These are phyloP conservation scores for Themeda triandra DNA, from an alignment of 176 grass and related monocot species.

Conservation along the genomic window DNA sequence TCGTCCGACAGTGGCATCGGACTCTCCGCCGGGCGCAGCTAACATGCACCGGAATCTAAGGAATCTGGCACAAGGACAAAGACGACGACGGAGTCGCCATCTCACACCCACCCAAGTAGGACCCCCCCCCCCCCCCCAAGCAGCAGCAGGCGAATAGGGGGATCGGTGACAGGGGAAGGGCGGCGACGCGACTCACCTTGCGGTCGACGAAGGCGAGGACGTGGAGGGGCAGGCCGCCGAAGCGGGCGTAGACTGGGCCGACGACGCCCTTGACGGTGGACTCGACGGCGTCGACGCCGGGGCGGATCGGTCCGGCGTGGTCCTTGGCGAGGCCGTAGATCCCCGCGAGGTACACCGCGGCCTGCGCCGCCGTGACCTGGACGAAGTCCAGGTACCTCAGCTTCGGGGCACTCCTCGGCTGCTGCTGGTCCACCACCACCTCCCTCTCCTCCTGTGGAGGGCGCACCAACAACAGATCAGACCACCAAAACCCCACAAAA, in stretches of 20 bases:
- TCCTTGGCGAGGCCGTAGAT: slow-evolving; percentile 77
- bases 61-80: slow-evolving; percentile 23
- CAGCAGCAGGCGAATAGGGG: not conserved
- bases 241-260: slow-evolving; percentile 47
- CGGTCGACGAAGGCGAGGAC: slow-evolving; percentile 75
- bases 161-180: not conserved
- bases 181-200: slow-evolving; percentile 41
- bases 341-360: slow-evolving; percentile 40
- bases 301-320: slow-evolving; percentile 68
- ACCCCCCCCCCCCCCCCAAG: not conserved
- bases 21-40: slow-evolving; percentile 20
- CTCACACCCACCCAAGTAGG: not conserved
- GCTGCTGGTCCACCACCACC: slow-evolving; percentile 12
- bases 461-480: not conserved
- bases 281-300: slow-evolving; percentile 65
- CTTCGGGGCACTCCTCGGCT: not conserved
- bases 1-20: not conserved
- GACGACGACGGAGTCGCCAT: not conserved
- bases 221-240: slow-evolving; percentile 52
- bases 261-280: slow-evolving; percentile 47
- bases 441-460: slow-evolving; percentile 25
- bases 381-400: slow-evolving; percentile 78
- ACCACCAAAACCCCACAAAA: not conserved
- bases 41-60: slow-evolving; percentile 11
- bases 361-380: slow-evolving; percentile 39